Evolutionary conservation across 2,329 filamentous ascomycete species (phyloP).

Genomic region (Rosellinia necatrix): DNA sequence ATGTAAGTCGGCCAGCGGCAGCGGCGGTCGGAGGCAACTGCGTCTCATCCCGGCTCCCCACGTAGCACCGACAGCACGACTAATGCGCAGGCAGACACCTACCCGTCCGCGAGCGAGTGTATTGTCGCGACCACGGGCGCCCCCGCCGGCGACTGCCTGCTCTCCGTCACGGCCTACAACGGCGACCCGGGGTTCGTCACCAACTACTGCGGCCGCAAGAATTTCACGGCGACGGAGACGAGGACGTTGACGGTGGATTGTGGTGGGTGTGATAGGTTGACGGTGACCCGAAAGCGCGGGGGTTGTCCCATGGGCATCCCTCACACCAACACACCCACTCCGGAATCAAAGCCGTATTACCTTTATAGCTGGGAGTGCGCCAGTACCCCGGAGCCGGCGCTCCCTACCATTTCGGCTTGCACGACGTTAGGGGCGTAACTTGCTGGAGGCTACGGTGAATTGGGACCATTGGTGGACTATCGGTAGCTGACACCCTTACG

Average conservation of each 20-base stretch:
- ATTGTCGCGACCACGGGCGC: background rate
- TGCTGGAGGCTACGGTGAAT: no score
- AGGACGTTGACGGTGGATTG: slow-evolving; percentile 10
- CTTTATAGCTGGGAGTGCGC: background rate
- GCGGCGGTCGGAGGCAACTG: no score
- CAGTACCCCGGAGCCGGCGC: background rate
- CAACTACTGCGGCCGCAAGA: slow-evolving; percentile 8
- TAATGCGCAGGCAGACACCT: slow-evolving; percentile 2
- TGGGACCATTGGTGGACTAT: no score
- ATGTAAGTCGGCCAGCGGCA: background rate
- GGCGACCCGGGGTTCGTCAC: background rate
- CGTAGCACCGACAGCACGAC: background rate
- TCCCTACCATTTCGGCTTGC: background rate
- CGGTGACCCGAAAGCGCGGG: background rate
- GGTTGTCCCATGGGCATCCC: slow-evolving; percentile 4
- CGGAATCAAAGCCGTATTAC: background rate
- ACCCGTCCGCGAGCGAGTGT: background rate
- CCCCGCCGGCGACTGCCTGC: slow-evolving; percentile 1
- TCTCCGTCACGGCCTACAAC: background rate
- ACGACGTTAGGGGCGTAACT: no score
- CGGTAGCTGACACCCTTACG: no score
- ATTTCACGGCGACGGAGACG: slow-evolving; percentile 6
- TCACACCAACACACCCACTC: background rate
- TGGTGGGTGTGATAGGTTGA: slow-evolving; percentile 3
- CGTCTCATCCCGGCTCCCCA: background rate